Evolutionary conservation across 805 yeast species (phyloP), one percentile per base, ranked within the genome.

Genomic region (Candida adriatica): DNA sequence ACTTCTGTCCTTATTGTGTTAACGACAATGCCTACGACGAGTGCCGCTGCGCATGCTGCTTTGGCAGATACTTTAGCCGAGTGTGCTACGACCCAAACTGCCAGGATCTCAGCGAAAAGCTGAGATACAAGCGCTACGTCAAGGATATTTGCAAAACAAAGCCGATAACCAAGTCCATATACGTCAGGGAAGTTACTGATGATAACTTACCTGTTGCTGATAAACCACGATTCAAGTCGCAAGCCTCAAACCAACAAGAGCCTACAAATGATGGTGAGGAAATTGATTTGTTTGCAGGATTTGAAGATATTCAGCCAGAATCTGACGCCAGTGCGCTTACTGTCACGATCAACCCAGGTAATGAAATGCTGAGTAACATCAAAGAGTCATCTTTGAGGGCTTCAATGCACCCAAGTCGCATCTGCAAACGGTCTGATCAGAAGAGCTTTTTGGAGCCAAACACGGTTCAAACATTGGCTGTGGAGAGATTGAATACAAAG

Each of bases 41-140:
- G 24, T 49, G 53, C 23, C 52, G 52, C 10, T 47, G 53, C 35
- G 52, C 53, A 7, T 49, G 53, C 24, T 47, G 52, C 24, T 41
- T 49, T 33, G 53, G 46, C 3, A 42, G 39, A 18, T 47, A 46
- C 26, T 42, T 49, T 35, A 49, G 52, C 18, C 37, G 36, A 15
- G 47, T 44, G 9, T 49, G 53, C 24, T 49, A 49, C 28, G 52
- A 47, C 30, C 49, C 51, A 8, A 41, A 45, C 23, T 49, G 53
- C 33, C 31, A 28, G 6, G 29, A 24, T 10, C 29, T 47, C 22
- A 30, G 27, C 15, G 53, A 49, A 25, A 49, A 46, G 25, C 31
- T 49, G 16, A 38, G 53, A 22, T 49, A 47, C 25, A 47, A 47
- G 27, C 25, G 51, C 7, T 47, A 49, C 18, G 52, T 49, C 11